These are phyloP conservation scores for Cladosporium sp. DNA, from an alignment of 2,329 filamentous ascomycete species.

Conservation along the genomic window DNA sequence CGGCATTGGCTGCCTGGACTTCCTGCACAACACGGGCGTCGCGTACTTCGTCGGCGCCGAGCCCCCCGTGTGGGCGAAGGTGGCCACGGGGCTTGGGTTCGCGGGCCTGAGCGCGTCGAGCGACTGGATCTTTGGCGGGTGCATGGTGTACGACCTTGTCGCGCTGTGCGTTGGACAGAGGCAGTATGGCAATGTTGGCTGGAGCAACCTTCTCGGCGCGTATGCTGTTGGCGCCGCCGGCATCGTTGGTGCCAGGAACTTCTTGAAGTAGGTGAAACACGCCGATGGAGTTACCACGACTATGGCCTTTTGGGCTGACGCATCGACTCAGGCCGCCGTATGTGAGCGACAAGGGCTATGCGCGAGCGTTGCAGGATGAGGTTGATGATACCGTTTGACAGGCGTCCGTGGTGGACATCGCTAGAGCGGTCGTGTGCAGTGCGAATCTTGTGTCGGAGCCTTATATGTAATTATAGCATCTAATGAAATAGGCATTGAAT, in stretches of 20 bases:
- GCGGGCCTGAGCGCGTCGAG: slow-evolving; percentile 51
- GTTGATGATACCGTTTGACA: slow-evolving; percentile 29
- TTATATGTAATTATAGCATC: not conserved
- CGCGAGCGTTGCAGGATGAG: slow-evolving; percentile 30
- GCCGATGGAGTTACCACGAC: not conserved
- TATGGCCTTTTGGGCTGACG: slow-evolving; percentile 11
- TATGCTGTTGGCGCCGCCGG: slow-evolving; percentile 55
- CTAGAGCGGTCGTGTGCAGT: not conserved
- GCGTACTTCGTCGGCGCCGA: slow-evolving; percentile 55
- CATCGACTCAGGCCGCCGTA: slow-evolving; percentile 34
- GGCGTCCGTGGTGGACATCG: not conserved
- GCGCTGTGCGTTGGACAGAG: slow-evolving; percentile 57
- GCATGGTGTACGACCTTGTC: slow-evolving; percentile 60
- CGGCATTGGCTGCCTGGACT: slow-evolving; percentile 60
- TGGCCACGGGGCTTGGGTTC: slow-evolving; percentile 56
- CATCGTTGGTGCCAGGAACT: slow-evolving; percentile 56
- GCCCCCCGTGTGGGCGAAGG: slow-evolving; percentile 51
- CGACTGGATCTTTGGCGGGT: slow-evolving; percentile 63
- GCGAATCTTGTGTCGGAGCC: not conserved
- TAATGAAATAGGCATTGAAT: not conserved
- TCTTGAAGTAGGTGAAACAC: slow-evolving; percentile 48
- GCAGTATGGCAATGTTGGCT: slow-evolving; percentile 47
- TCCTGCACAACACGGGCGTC: slow-evolving; percentile 59
- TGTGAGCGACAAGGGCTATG: slow-evolving; percentile 28
- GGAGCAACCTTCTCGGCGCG: slow-evolving; percentile 53